Conservation (phyloP, 192 early-diverging fungal genomes). For the Podila clonocystis region DNA sequence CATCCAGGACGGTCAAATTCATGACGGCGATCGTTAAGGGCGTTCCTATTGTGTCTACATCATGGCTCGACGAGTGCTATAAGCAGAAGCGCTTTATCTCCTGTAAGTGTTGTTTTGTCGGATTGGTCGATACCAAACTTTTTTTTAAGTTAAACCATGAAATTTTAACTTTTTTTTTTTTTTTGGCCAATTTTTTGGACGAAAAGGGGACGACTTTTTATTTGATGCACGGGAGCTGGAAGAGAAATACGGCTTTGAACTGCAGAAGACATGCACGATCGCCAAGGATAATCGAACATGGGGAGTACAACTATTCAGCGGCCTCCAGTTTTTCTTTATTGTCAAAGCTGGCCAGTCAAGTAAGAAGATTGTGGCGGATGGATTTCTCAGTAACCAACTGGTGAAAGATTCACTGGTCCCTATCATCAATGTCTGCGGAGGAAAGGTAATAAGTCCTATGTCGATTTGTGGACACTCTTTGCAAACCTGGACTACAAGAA, state of each 20-base stretch:
- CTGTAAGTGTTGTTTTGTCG: slow-evolving; percentile 5
- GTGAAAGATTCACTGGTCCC: neutral
- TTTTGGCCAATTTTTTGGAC: neutral
- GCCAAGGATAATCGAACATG: neutral
- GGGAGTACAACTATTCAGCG: neutral
- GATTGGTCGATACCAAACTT: neutral
- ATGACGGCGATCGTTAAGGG: slow-evolving; percentile 20
- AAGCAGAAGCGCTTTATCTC: neutral
- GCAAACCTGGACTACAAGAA: too few species aligned
- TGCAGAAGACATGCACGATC: neutral
- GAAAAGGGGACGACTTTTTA: neutral
- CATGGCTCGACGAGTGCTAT: slow-evolving; percentile 17
- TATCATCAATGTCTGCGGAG: slow-evolving; percentile 20
- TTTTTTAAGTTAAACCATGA: neutral
- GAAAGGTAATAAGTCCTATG: slow-evolving; percentile 5
- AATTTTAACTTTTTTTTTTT: neutral
- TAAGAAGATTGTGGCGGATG: slow-evolving; percentile 5
- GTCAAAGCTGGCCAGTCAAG: neutral
- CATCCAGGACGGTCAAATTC: slow-evolving; percentile 8
- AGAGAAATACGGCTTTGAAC: neutral
- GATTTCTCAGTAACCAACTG: neutral
- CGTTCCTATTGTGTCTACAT: slow-evolving; percentile 14
- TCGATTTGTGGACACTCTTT: too few species aligned
- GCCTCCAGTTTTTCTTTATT: slow-evolving; percentile 12
- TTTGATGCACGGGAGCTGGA: slow-evolving; percentile 5